These are phyloP conservation scores for Musa itinerans DNA, from an alignment of 176 grass and related monocot genomes.

Conservation along the genomic window DNA sequence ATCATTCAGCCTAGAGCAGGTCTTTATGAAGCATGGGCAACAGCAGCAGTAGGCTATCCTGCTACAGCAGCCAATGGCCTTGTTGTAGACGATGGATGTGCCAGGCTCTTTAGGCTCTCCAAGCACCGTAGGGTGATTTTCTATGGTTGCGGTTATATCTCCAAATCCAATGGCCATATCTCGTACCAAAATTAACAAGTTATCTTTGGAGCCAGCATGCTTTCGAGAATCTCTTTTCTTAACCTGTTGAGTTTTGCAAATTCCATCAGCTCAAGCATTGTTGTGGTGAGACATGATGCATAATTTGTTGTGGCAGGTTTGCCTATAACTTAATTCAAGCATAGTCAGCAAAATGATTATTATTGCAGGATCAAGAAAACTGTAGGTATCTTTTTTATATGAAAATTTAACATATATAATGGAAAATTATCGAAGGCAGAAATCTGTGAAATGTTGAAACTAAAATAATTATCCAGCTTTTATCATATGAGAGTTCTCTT, in stretches of 20 bases:
- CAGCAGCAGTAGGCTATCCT: constrained; percentile 43
- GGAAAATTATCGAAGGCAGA: too few relatives aligned
- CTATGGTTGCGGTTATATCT: constrained; percentile 47
- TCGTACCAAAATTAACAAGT: constrained; percentile 18
- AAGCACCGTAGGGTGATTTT: constrained; percentile 36
- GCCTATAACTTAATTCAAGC: too few relatives aligned
- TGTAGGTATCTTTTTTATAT: too few relatives aligned
- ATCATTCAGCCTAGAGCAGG: constrained; percentile 66
- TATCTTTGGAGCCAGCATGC: constrained; percentile 19
- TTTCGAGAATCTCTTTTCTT: constrained; percentile 30
- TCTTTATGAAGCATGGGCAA: constrained; percentile 71
- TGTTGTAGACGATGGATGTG: constrained; percentile 35
- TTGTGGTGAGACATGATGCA: too few relatives aligned
- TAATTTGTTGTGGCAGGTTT: too few relatives aligned
- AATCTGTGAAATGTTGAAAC: too few relatives aligned
- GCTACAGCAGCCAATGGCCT: constrained; percentile 55
- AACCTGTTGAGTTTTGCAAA: constrained; percentile 14
- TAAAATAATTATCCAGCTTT: too few relatives aligned
- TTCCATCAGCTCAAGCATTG: background rate
- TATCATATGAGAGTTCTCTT: too few relatives aligned
- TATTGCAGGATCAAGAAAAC: too few relatives aligned
- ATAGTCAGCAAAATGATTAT: too few relatives aligned
- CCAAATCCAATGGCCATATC: constrained; percentile 61
- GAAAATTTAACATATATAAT: too few relatives aligned
- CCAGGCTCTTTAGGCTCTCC: constrained; percentile 33